Percentiles rank a stretch among this genome's conserved stretches.
Conservation (phyloP, 2,329 filamentous ascomycete genomes). For the Aschersonia sp. region DNA sequence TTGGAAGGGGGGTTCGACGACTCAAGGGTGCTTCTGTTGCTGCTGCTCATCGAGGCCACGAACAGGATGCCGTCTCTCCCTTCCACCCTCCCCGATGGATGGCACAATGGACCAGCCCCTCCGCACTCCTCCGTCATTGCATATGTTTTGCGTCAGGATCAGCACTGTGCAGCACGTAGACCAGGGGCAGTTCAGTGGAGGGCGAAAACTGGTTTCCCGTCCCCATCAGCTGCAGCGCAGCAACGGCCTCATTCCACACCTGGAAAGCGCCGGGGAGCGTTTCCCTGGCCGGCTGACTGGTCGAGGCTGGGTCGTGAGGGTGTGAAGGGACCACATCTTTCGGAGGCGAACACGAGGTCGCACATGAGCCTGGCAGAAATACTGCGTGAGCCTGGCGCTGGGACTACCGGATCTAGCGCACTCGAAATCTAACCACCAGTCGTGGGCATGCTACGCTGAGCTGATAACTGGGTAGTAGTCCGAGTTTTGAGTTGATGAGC, state of each 20-base stretch:
- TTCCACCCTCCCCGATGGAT: too few relatives aligned
- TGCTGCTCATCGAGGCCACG: too few relatives aligned
- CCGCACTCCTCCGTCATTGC: background rate
- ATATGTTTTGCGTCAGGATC: background rate
- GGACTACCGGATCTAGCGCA: constrained; percentile 1
- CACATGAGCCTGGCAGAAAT: background rate
- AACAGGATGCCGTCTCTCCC: too few relatives aligned
- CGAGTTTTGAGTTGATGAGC: too few relatives aligned
- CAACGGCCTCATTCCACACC: too few relatives aligned
- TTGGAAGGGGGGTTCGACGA: too few relatives aligned
- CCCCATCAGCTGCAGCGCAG: too few relatives aligned
- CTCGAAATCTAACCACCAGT: background rate
- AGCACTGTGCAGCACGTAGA: background rate
- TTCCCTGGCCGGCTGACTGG: constrained; percentile 5
- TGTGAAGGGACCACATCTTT: constrained; percentile 14
- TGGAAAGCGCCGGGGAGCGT: background rate
- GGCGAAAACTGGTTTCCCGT: background rate
- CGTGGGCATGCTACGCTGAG: too few relatives aligned
- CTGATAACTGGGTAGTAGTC: too few relatives aligned
- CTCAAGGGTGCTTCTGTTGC: too few relatives aligned
- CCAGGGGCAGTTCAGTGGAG: background rate
- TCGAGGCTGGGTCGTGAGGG: constrained; percentile 8
- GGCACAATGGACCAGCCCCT: too few relatives aligned
- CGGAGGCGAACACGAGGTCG: constrained; percentile 11
- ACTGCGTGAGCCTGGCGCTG: background rate